These are phyloP conservation scores for Cyberlindnera meyerae DNA, from an alignment of 805 yeast species.

Conservation along the genomic window DNA sequence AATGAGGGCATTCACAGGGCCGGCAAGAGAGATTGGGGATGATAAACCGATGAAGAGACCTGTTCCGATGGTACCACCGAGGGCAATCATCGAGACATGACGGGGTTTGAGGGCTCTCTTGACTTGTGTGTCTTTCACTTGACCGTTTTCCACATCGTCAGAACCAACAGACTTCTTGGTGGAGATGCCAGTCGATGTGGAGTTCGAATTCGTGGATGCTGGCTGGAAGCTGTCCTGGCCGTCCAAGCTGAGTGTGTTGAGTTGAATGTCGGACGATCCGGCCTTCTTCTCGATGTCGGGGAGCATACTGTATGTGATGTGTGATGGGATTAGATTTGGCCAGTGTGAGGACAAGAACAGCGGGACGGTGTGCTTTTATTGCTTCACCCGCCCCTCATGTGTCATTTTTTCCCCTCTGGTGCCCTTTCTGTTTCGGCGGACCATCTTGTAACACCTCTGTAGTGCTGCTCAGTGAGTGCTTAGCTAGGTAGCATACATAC, in stretches of 20 bases:
- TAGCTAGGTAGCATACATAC: no score
- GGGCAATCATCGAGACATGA: conserved; percentile 70
- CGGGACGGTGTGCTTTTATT: no score
- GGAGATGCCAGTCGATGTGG: conserved; percentile 1
- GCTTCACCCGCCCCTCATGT: no score
- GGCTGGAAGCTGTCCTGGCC: background rate
- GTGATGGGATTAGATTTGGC: no score
- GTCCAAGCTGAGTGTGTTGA: background rate
- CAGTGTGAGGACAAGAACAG: no score
- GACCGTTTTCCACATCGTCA: conserved; percentile 12
- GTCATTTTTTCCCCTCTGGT: no score
- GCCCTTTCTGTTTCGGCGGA: no score
- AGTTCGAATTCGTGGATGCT: conserved; percentile 1
- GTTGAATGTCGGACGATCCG: no score
- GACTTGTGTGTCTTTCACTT: conserved; percentile 37
- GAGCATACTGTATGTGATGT: no score
- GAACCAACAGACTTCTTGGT: conserved; percentile 3
- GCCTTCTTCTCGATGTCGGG: no score
- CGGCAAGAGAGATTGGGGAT: conserved; percentile 49
- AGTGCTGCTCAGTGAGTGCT: no score
- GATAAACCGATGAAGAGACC: conserved; percentile 68
- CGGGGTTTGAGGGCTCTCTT: conserved; percentile 60
- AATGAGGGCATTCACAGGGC: conserved; percentile 66
- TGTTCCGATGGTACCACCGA: conserved; percentile 79
- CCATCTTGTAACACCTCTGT: no score